Conservation (phyloP, 768 basidiomycete genomes). For the Trametes villosa region DNA sequence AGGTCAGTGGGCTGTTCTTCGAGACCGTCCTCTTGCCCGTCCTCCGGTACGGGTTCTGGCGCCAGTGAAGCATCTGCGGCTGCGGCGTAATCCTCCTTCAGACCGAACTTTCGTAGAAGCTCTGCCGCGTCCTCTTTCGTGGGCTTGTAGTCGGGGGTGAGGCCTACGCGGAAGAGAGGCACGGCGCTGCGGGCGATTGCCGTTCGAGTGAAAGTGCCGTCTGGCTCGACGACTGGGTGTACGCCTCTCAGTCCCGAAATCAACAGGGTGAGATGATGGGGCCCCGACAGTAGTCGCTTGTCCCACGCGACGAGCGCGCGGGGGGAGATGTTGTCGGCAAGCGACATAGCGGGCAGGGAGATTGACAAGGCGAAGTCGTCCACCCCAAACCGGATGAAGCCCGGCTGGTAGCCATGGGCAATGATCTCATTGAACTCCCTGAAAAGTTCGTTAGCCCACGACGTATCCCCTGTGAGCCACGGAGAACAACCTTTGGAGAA, state of each 20-base stretch:
- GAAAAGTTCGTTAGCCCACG: slow-evolving; percentile 14
- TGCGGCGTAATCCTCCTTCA: slow-evolving; percentile 43
- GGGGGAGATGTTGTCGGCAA: slow-evolving; percentile 58
- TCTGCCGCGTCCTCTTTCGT: slow-evolving; percentile 50
- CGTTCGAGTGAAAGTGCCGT: slow-evolving; percentile 44
- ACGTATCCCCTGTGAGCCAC: not conserved
- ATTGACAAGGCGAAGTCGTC: slow-evolving; percentile 60
- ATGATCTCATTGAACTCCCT: slow-evolving; percentile 68
- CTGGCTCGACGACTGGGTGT: slow-evolving; percentile 55
- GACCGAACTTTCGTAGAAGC: slow-evolving; percentile 52
- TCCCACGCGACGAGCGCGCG: slow-evolving; percentile 80
- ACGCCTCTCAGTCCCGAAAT: slow-evolving; percentile 57
- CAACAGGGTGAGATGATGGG: slow-evolving; percentile 65
- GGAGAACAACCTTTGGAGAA: slow-evolving; percentile 30
- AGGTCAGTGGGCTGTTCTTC: slow-evolving; percentile 18
- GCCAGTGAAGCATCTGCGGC: not conserved
- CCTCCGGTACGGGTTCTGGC: slow-evolving; percentile 22
- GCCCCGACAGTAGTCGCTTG: slow-evolving; percentile 57
- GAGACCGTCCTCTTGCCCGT: slow-evolving; percentile 31
- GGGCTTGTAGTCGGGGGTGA: slow-evolving; percentile 66
- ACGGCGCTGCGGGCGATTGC: slow-evolving; percentile 41
- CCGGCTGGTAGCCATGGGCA: slow-evolving; percentile 60
- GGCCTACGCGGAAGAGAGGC: slow-evolving; percentile 64
- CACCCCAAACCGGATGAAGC: slow-evolving; percentile 53
- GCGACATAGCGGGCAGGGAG: slow-evolving; percentile 56